Evolutionary conservation across 495 filamentous ascomycete genomes (phyloP).

Genomic region (Darksidea phi): DNA sequence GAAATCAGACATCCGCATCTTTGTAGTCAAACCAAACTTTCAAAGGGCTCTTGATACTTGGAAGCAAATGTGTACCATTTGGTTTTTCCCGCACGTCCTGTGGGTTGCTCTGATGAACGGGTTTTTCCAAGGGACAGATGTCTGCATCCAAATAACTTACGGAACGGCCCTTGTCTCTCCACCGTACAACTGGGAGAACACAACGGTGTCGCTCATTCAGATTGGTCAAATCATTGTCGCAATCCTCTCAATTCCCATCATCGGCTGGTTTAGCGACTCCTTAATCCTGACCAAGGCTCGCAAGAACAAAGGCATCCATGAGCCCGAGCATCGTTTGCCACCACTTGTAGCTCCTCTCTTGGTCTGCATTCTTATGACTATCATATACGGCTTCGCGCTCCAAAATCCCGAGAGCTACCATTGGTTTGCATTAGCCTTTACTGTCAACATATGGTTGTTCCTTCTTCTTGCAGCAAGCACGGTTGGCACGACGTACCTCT

Average conservation of each 20-base stretch:
- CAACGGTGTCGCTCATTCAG: slow-evolving; percentile 42
- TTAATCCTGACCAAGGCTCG: slow-evolving; percentile 26
- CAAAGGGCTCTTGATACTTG: neutral
- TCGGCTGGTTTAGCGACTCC: slow-evolving; percentile 39
- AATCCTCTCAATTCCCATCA: slow-evolving; percentile 42
- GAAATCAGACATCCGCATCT: slow-evolving; percentile 23
- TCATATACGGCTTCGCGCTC: slow-evolving; percentile 43
- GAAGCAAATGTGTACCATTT: slow-evolving; percentile 33
- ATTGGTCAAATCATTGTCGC: slow-evolving; percentile 41
- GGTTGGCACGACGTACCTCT: slow-evolving; percentile 44
- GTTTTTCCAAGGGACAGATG: slow-evolving; percentile 43
- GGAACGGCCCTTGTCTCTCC: slow-evolving; percentile 38
- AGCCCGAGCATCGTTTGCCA: slow-evolving; percentile 36
- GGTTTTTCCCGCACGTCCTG: slow-evolving; percentile 47
- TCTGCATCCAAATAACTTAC: slow-evolving; percentile 47
- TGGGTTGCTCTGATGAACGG: slow-evolving; percentile 47
- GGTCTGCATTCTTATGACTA: slow-evolving; percentile 38
- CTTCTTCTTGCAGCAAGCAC: slow-evolving; percentile 46
- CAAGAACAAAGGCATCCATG: slow-evolving; percentile 25
- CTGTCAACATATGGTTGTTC: slow-evolving; percentile 44
- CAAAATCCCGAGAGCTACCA: slow-evolving; percentile 41
- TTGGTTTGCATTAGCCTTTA: slow-evolving; percentile 44
- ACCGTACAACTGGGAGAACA: slow-evolving; percentile 44
- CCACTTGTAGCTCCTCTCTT: slow-evolving; percentile 42
- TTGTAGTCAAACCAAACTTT: slow-evolving; percentile 13